Evolutionary conservation across 73 alveolate species (phyloP).

Genomic region (Diophrys appendiculata): DNA sequence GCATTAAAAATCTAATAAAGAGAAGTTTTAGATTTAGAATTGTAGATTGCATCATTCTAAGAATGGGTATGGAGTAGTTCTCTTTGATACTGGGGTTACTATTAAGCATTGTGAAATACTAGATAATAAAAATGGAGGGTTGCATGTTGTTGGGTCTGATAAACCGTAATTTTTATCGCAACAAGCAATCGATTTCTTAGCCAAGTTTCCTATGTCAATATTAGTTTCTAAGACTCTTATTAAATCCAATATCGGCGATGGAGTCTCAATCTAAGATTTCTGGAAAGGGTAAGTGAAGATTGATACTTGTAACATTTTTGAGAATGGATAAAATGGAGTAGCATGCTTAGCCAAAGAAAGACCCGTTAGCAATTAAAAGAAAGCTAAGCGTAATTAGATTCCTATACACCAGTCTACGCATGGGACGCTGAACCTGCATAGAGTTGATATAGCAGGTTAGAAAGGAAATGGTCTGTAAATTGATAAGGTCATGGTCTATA

Average conservation of each 20-base stretch:
- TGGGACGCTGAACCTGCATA: constrained; percentile 3
- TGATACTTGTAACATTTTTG: constrained; percentile 1
- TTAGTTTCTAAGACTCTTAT: constrained; percentile 4
- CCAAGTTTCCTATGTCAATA: background rate
- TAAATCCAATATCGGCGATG: constrained; percentile 27
- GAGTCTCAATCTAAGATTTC: constrained; percentile 17
- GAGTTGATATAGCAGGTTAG: constrained; percentile 7
- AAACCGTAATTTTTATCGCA: background rate
- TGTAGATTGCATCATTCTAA: background rate
- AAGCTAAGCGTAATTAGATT: background rate
- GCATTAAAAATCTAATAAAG: constrained; percentile 9
- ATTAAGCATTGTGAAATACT: constrained; percentile 3
- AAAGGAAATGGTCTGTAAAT: constrained; percentile 6
- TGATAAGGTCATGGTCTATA: background rate
- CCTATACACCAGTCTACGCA: background rate
- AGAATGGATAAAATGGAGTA: constrained; percentile 29
- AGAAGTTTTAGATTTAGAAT: background rate
- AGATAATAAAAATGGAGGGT: constrained; percentile 28
- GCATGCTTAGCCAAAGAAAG: background rate
- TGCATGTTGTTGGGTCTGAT: constrained; percentile 19
- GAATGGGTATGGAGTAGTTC: constrained; percentile 24
- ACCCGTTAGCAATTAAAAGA: background rate
- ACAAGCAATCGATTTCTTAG: constrained; percentile 11
- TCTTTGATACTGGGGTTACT: constrained; percentile 25
- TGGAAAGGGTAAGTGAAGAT: constrained; percentile 19